phyloP scores from a whole-genome alignment of 73 alveolate genomes.

The Paraurostyla sp. region DNA sequence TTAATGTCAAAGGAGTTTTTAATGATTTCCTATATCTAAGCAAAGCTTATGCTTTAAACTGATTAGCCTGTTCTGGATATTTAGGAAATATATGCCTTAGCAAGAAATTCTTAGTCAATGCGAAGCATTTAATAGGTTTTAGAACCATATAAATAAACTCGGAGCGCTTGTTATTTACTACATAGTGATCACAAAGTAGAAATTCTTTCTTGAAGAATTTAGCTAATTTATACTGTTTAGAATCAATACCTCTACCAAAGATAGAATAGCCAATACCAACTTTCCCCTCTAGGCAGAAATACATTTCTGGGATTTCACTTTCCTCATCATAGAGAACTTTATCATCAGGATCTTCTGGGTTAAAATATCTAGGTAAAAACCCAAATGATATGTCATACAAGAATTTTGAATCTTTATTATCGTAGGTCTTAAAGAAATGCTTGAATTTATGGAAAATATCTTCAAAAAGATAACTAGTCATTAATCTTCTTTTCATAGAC shows the following conservation, averaged over 20 bases:
- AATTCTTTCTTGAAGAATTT: slow-evolving; percentile 57
- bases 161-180: slow-evolving; percentile 60
- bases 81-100: slow-evolving; percentile 47
- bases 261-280: slow-evolving; percentile 78
- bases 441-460: slow-evolving; percentile 72
- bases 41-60: slow-evolving; percentile 45
- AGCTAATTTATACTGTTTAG: slow-evolving; percentile 14
- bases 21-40: slow-evolving; percentile 53
- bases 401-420: slow-evolving; percentile 75
- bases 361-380: slow-evolving; percentile 75
- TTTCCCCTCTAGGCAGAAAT: slow-evolving; percentile 89
- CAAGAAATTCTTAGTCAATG: slow-evolving; percentile 65
- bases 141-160: slow-evolving; percentile 73
- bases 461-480: slow-evolving; percentile 71
- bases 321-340: slow-evolving; percentile 82
- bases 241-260: neutral
- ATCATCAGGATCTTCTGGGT: slow-evolving; percentile 74
- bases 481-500: slow-evolving; percentile 67
- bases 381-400: slow-evolving; percentile 78
- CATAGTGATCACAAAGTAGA: slow-evolving; percentile 70
- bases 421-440: slow-evolving; percentile 67
- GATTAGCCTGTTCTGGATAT: slow-evolving; percentile 68
- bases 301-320: slow-evolving; percentile 92
- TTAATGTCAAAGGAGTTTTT: slow-evolving; percentile 46
- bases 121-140: slow-evolving; percentile 69